Base-by-base conservation (phyloP, 2,329 filamentous ascomycete species). In the Grosmannia penicillata region DNA sequence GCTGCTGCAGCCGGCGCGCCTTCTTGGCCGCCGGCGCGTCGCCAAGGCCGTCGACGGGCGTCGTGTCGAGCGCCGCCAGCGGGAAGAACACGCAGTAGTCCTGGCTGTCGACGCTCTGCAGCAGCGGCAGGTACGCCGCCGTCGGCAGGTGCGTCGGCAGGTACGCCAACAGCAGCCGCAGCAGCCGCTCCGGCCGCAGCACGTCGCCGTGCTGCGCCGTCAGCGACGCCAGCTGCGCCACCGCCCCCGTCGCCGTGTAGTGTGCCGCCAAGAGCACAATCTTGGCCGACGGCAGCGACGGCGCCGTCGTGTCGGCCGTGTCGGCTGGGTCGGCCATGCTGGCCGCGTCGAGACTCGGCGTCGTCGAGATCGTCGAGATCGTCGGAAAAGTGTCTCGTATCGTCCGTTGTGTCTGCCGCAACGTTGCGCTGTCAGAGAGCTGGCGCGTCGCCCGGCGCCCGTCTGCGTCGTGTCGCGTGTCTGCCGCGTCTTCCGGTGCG, bases 121-220 rank as follows among this genome's bases (percentile, higher is more conserved):
- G 51, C 37, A 83, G 70, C 13, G 61, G 60, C 15, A 72, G 61
- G 52, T 87, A 87, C 33, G 63, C 54, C n/a, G 57, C 58, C 6
- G 83, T 75, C 6, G 70, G 70, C 6, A 75, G 52, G 31, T 70
- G 78, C 56, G 89, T 82, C 21, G 85, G 84, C 1, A 93, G 66
- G 52, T 79, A 83, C 17, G 78, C 83, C 33, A 93, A 67, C 18
- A 93, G 59, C 38, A 91, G 75, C 32, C 79, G 75, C 41, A 91
- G 64, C 19, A 83, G 53, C 13, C 85, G 60, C 40, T 81, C 73
- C 32, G 70, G 67, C 22, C 69, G 65, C 39, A 91, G 62, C 27
- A 77, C 65, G 39, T 68, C 61, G 38, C 59, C 57, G 48, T 81
- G 62, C 28, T 65, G 61, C 18, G 68, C 62, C 37, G 73, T 66